Base-by-base conservation (phyloP, 805 yeast species). In the Clavispora vitiphila region DNA sequence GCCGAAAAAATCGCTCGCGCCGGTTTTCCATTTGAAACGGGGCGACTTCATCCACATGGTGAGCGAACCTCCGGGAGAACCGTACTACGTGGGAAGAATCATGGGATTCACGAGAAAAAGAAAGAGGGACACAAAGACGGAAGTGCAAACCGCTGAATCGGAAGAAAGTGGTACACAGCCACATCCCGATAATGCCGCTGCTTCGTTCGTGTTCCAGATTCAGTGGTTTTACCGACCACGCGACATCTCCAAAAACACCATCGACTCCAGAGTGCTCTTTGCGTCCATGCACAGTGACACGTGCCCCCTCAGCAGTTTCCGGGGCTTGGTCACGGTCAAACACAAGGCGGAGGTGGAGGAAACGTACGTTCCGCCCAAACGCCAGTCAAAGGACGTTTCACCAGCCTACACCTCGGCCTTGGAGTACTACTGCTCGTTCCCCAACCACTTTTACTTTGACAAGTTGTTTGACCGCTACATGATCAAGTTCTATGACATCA, bases 31-130 rank as follows among this genome's bases (percentile, higher is more conserved):
- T 35, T 44, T 77, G n/a, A 46, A 47, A 4, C 77, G 76, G 46
- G 78, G 78, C 40, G 95, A 89, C 43, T 79, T 72, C 44, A 82
- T 89, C 8, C 89, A 85, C 58, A 80, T 90, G 80, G 74, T 90
- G 10, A 80, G 93, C 48, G 96, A 88, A 60, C 96, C 96, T 1
- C 88, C 96, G 0, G 93, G 96, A 2, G 96, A 88, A 54, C 97
- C 98, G 0, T 93, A 85, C 67, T 86, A 88, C 54, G 76, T 93
- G 34, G 98, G 95, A 1, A 71, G 91, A 32, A 73, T 91, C 30
- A 76, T 86, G 71, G 93, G 90, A 12, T 87, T 89, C 50, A 62
- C 38, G 31, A 29, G 43, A 15, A 47, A 46, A 26, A 38, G 35
- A 32, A 43, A 41, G 26, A n/a, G n/a, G n/a, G n/a, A n/a, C n/a